Percentiles rank a stretch among this genome's conserved stretches.
Evolutionary conservation across 768 basidiomycete genomes (phyloP).

Genomic region (Kondoa malvinella): DNA sequence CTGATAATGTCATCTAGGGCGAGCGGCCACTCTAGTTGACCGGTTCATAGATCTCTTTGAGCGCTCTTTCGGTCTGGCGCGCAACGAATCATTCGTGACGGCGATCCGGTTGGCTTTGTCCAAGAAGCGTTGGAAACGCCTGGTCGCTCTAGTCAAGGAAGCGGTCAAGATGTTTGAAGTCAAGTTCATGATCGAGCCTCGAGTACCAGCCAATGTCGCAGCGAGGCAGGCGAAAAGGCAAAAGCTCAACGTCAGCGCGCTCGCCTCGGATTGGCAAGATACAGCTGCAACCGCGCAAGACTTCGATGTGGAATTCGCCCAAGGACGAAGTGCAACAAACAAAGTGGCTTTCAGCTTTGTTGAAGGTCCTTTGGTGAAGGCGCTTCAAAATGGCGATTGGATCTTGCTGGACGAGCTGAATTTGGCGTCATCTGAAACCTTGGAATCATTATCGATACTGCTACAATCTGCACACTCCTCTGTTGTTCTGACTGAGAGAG

Average conservation of each 20-base stretch:
- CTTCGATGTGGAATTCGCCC: slow-evolving; percentile 79
- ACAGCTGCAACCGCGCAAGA: slow-evolving; percentile 54
- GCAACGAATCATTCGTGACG: slow-evolving; percentile 70
- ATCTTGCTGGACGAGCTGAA: slow-evolving; percentile 92
- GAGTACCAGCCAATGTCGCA: not conserved
- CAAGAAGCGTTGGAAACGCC: slow-evolving; percentile 71
- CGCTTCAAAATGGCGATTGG: slow-evolving; percentile 78
- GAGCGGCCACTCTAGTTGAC: slow-evolving; percentile 21
- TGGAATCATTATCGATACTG: slow-evolving; percentile 79
- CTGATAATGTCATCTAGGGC: slow-evolving; percentile 4
- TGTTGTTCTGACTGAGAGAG: slow-evolving; percentile 81
- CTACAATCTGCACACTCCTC: slow-evolving; percentile 72
- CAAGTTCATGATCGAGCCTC: slow-evolving; percentile 34
- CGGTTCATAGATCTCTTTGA: slow-evolving; percentile 66
- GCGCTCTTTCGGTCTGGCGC: slow-evolving; percentile 69
- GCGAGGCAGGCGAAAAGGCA: slow-evolving; percentile 26
- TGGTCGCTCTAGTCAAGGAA: slow-evolving; percentile 53
- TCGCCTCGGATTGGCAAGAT: slow-evolving; percentile 42
- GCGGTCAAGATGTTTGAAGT: slow-evolving; percentile 46
- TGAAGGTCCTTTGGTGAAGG: slow-evolving; percentile 87
- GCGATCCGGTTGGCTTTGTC: slow-evolving; percentile 63
- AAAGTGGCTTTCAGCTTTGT: slow-evolving; percentile 89
- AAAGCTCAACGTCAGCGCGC: slow-evolving; percentile 10
- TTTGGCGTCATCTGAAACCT: slow-evolving; percentile 76
- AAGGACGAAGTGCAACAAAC: slow-evolving; percentile 34